Percentiles rank a stretch among this genome's conserved stretches.
phyloP scores from a whole-genome alignment of 768 basidiomycete species.

The Leccinum incarnatum region DNA sequence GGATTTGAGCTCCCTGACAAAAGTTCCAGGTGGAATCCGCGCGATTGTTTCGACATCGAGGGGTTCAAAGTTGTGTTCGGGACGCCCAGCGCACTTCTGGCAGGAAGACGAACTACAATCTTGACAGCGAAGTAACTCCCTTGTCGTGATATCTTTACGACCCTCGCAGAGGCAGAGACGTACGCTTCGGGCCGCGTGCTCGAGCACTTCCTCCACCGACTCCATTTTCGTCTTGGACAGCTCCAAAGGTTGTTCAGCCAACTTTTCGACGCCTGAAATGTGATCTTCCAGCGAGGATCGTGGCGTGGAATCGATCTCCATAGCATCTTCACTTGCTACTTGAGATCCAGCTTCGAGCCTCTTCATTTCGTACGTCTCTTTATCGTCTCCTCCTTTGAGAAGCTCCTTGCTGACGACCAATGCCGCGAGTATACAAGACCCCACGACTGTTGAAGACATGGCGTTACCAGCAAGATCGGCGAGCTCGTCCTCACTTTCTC shows the following conservation, averaged over 20 bases:
- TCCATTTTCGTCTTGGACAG: constrained; percentile 51
- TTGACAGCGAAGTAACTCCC: constrained; percentile 61
- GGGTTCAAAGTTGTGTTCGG: constrained; percentile 72
- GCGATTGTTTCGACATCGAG: constrained; percentile 51
- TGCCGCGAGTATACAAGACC: constrained; percentile 82
- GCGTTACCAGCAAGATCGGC: constrained; percentile 96
- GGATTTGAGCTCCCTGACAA: constrained; percentile 75
- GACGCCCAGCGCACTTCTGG: constrained; percentile 83
- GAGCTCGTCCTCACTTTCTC: constrained; percentile 90
- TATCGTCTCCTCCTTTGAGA: constrained; percentile 64
- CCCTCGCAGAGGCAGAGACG: constrained; percentile 93
- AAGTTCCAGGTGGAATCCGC: constrained; percentile 70
- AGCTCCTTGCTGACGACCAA: constrained; percentile 65
- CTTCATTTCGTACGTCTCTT: constrained; percentile 66
- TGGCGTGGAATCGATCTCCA: constrained; percentile 47
- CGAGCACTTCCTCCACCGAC: constrained; percentile 55
- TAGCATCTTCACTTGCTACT: constrained; percentile 36
- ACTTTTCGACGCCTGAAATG: constrained; percentile 72
- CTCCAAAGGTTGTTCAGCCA: constrained; percentile 64
- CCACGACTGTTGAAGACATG: constrained; percentile 97
- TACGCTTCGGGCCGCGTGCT: constrained; percentile 62
- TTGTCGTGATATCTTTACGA: constrained; percentile 68
- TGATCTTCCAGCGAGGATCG: constrained; percentile 39
- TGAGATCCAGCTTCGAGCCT: constrained; percentile 36
- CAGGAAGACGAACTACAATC: constrained; percentile 83